Percentiles rank a stretch among this genome's conserved stretches.
Conservation (phyloP, 2,329 filamentous ascomycete species). For the Aspergillus novofumigatus region DNA sequence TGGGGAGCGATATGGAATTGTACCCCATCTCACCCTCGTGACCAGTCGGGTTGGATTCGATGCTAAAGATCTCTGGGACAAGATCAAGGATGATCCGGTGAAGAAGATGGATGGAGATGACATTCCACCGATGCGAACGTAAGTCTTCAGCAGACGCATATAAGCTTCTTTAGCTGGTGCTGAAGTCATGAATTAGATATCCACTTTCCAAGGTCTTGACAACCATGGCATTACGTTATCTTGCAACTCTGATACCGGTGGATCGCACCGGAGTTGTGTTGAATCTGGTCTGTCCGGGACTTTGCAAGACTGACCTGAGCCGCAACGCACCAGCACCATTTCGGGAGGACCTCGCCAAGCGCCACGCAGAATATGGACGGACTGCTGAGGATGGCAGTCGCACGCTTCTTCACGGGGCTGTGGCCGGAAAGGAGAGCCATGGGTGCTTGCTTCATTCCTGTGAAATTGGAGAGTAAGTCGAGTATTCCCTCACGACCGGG, state of each 20-base stretch:
- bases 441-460: conserved; percentile 6
- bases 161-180: neutral
- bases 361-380: conserved; percentile 10
- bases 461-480: neutral
- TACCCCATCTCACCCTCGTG: conserved; percentile 16
- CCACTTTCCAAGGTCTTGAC: conserved; percentile 35
- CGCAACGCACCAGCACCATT: conserved; percentile 22
- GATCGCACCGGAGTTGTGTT: conserved; percentile 26
- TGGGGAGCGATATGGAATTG: conserved; percentile 13
- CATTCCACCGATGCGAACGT: neutral
- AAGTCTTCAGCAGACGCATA: neutral
- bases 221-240: conserved; percentile 25
- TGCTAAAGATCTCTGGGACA: conserved; percentile 10
- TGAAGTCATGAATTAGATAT: conserved; percentile 20
- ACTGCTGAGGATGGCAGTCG: conserved; percentile 28
- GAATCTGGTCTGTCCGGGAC: conserved; percentile 30
- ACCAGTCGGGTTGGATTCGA: conserved; percentile 18
- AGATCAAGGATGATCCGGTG: conserved; percentile 20
- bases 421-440: conserved; percentile 25
- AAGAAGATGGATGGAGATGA: conserved; percentile 13
- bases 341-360: conserved; percentile 16
- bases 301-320: conserved; percentile 23
- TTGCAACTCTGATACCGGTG: conserved; percentile 21
- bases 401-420: conserved; percentile 27
- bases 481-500: neutral